Evolutionary conservation across 2,329 filamentous ascomycete species (phyloP).

Genomic region (Aspergillus unguis): DNA sequence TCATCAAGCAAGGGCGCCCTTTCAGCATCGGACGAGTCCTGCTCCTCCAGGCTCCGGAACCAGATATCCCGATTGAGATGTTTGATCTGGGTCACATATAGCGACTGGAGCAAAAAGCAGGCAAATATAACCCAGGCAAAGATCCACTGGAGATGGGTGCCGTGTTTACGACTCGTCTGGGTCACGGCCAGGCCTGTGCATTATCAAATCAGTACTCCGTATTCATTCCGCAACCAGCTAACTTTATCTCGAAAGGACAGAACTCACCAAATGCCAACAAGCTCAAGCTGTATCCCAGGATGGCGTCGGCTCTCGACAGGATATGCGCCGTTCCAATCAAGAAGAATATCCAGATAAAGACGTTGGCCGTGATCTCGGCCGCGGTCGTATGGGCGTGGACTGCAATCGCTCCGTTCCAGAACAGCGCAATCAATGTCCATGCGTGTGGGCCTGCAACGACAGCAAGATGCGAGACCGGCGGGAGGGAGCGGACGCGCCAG

Average conservation of each 20-base stretch:
- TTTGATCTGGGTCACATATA: constrained; percentile 42
- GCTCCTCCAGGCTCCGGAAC: constrained; percentile 31
- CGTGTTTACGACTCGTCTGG: constrained; percentile 68
- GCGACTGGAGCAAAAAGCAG: constrained; percentile 66
- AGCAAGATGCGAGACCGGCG: constrained; percentile 71
- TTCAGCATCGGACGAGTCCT: constrained; percentile 50
- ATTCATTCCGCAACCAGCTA: neutral
- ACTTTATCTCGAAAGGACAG: neutral
- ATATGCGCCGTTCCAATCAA: constrained; percentile 76
- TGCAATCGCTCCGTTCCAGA: constrained; percentile 84
- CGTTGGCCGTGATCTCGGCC: constrained; percentile 77
- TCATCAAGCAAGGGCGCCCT: constrained; percentile 53
- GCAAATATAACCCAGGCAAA: constrained; percentile 83
- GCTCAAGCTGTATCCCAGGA: constrained; percentile 75
- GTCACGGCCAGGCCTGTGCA: constrained; percentile 64
- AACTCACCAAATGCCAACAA: constrained; percentile 63
- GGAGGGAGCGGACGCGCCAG: constrained; percentile 71
- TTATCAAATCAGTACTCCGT: neutral
- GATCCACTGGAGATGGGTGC: constrained; percentile 83
- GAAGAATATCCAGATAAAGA: constrained; percentile 82
- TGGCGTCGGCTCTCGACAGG: constrained; percentile 67
- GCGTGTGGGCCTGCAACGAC: constrained; percentile 74
- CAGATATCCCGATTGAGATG: constrained; percentile 36
- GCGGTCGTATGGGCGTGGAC: constrained; percentile 65
- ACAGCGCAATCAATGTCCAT: constrained; percentile 82